Evolutionary conservation across 2,329 filamentous ascomycete genomes (phyloP), one percentile per base, ranked within the genome.

Genomic region (Pseudocercospora fuligena): DNA sequence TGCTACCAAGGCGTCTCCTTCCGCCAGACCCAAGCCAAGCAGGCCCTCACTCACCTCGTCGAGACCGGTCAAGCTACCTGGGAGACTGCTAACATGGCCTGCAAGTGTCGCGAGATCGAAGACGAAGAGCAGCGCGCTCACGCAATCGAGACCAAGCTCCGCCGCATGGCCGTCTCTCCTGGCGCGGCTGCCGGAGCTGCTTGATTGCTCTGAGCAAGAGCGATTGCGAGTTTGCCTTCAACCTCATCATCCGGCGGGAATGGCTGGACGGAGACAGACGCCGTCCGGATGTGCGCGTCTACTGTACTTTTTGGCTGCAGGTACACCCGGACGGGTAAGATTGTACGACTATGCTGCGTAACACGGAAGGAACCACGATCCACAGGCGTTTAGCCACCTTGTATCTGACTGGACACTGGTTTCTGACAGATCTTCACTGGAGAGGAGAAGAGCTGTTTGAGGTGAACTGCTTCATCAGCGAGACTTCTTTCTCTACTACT

Each of bases 1-100:
- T 65, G 60, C 36, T 67, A 65, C 19, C 51, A 43, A 23, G 59
- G 63, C 9, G 58, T 65, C 36, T 47, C 40, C 9, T n/a, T 47
- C 21, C 63, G 66, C 8, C 68, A 70, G 56, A 25, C 9, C 4
- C 27, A 53, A 25, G 61, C 61, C 8, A 31, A 60, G 53, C 40
- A 54, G 5, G 64, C 61, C 14, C 64, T 70, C 49, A 31, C 54
- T 12, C 31, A 43, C 5, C 47, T 63, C 29, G 64, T 70, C 8
- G 29, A 60, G 27, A 47, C 19, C 11, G 68, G 68, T 14, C 36
- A 60, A 56, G 65, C 60, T 3, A 65, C 64, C 1, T 70, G 65
- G 68, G 68, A 70, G 51, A 65, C 54, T 12, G 53, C 60, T 36
- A 47, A 29, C 53, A 68, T 66, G 60, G 56, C 53, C 16, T 66